Evolutionary conservation across 164 flowering plant genomes (phyloP), one percentile per base, ranked within the genome.

Genomic region (Paratinospora sagittata): DNA sequence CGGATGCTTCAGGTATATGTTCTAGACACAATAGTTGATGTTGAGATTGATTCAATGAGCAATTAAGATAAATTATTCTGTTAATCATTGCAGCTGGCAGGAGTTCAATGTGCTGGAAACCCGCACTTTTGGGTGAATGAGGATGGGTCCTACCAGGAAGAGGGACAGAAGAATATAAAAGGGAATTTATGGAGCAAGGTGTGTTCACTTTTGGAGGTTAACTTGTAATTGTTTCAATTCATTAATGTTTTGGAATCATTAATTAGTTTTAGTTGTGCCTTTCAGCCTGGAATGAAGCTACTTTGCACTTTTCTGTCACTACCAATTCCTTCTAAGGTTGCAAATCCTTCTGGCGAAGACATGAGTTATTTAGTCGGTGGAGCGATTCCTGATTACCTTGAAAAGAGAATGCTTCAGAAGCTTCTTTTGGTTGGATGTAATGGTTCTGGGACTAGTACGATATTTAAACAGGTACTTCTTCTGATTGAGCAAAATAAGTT

Each of bases 151-250:
- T 92, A 90, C 77, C 90, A 83, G 77, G 98, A 95, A 74, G 97
- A 95, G 79, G 98, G 98, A 52, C 97, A 90, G 76, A 89, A 89
- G 81, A 95, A 90, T 71, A 84, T 90, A 13, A 95, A 81, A 81
- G 97, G 98, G 24, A 84, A 86, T 77, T 84, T 95, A 23, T 95
- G 98, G 98, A 92, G 90, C 76, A 95, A 92, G 92, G 98, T 95
- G 34, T 67, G 77, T 8, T 77, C 72, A 2, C 58, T 39, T 67
- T 34, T 60, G 27, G 39, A 70, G 21, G 4, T 64, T 23, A 16
- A 9, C 9, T 30, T 65, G 64, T 47, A 13, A 24, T 33, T 57
- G 27, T 57, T 21, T 17, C 21, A 52, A 55, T 55, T n/a, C 61
- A 0, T 55, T 26, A 43, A 34, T 58, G 2, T 37, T 6, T 27